phyloP scores from a whole-genome alignment of 148 eudicot genomes.

The Beta vulgaris region DNA sequence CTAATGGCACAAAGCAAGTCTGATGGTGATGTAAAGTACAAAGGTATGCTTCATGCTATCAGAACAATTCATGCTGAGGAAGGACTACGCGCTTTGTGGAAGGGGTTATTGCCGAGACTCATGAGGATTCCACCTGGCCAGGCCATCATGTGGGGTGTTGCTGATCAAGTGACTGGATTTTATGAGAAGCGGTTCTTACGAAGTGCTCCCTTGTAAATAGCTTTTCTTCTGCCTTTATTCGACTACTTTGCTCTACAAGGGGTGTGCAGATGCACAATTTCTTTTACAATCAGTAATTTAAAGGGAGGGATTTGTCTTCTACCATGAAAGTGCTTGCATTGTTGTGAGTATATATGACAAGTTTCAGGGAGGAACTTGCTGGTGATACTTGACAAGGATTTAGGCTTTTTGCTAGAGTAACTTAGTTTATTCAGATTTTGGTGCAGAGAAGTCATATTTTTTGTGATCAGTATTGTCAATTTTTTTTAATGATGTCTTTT shows the following conservation, averaged over 20 bases:
- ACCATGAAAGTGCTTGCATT: neutral
- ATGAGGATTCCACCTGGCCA: conserved; percentile 99
- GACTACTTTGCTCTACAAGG: neutral
- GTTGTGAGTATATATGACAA: neutral
- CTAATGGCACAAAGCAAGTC: conserved; percentile 83
- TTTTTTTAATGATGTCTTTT: no score
- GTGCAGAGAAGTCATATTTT: no score
- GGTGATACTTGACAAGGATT: neutral
- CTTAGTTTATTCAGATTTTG: conserved; percentile 1
- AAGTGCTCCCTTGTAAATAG: conserved; percentile 34
- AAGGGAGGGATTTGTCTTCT: neutral
- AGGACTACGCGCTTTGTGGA: conserved; percentile 85
- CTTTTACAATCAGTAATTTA: conserved; percentile 1
- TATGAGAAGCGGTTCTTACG: conserved; percentile 70
- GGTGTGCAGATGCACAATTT: neutral
- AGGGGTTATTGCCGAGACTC: conserved; percentile 79
- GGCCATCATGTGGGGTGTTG: conserved; percentile 97
- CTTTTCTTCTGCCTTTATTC: neutral
- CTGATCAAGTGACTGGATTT: conserved; percentile 86
- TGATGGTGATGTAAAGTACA: conserved; percentile 63
- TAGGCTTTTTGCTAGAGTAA: neutral
- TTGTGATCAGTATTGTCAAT: no score
- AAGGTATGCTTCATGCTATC: conserved; percentile 86
- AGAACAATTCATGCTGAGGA: conserved; percentile 71
- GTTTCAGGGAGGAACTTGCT: neutral